These are phyloP conservation scores for Prunus mira DNA, from an alignment of 306 rosid species.

Conservation along the genomic window DNA sequence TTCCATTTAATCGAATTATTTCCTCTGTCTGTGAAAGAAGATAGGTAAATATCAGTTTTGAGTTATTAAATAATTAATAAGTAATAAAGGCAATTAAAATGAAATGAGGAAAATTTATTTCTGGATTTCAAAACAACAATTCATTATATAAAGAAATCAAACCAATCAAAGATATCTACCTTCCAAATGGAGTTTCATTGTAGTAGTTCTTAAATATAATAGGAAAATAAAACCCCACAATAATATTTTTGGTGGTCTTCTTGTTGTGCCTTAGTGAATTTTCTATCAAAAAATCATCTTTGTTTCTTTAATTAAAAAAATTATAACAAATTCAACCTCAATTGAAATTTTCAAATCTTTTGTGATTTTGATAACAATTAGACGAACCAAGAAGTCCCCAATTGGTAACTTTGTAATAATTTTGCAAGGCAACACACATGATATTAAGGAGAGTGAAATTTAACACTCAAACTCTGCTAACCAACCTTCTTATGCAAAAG, in stretches of 20 bases:
- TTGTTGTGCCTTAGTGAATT: background rate
- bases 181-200: background rate
- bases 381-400: background rate
- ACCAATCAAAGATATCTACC: background rate
- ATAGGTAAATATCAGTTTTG: background rate
- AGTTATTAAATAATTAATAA: background rate
- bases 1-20: slow-evolving; percentile 78
- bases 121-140: background rate
- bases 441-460: background rate
- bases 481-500: slow-evolving; percentile 88
- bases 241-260: background rate
- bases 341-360: background rate
- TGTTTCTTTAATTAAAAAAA: too few species aligned
- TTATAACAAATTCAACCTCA: background rate
- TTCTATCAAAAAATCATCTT: too few species aligned
- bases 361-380: background rate
- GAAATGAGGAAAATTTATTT: background rate
- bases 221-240: background rate
- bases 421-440: background rate
- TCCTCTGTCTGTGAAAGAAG: slow-evolving; percentile 69
- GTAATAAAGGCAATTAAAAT: background rate
- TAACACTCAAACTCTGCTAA: background rate
- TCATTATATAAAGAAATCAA: background rate
- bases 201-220: background rate
- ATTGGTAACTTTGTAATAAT: background rate